Conservation (phyloP, 306 rosid genomes). For the Medicago arabica region DNA sequence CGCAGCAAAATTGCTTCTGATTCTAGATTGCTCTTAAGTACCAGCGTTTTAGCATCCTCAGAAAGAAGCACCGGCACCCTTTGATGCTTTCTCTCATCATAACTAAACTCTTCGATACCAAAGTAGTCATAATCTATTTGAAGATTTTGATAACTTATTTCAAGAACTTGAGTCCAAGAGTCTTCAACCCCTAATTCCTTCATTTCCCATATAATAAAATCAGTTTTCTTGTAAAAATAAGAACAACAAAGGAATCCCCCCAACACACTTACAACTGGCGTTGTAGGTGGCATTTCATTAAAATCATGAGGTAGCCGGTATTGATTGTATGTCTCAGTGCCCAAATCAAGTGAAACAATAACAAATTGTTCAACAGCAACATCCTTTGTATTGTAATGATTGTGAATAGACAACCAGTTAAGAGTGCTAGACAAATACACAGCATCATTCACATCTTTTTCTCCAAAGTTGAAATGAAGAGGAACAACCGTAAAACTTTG, state of each 20-base stretch:
- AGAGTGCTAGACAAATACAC: not conserved
- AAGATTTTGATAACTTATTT: not conserved
- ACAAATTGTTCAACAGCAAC: not conserved
- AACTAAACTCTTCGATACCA: too few relatives aligned
- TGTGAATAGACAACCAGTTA: not conserved
- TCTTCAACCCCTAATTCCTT: not conserved
- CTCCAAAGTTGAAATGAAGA: too few relatives aligned
- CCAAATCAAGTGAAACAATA: not conserved
- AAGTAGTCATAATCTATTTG: not conserved
- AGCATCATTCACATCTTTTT: not conserved
- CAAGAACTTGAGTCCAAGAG: conserved; percentile 1
- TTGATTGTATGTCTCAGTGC: not conserved
- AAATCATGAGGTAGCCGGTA: not conserved
- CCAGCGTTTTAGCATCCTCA: not conserved
- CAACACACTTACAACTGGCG: not conserved
- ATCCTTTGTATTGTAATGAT: not conserved
- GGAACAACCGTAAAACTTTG: too few relatives aligned
- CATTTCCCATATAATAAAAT: not conserved
- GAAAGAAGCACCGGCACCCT: not conserved
- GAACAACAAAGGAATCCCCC: not conserved
- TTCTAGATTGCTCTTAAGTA: not conserved
- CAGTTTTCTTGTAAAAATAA: not conserved
- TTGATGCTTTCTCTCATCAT: not conserved
- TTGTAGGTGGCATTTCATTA: not conserved
- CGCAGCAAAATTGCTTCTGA: not conserved